Evolutionary conservation across 176 grass and related monocot species (phyloP).

Genomic region (Aegilops longissima): DNA sequence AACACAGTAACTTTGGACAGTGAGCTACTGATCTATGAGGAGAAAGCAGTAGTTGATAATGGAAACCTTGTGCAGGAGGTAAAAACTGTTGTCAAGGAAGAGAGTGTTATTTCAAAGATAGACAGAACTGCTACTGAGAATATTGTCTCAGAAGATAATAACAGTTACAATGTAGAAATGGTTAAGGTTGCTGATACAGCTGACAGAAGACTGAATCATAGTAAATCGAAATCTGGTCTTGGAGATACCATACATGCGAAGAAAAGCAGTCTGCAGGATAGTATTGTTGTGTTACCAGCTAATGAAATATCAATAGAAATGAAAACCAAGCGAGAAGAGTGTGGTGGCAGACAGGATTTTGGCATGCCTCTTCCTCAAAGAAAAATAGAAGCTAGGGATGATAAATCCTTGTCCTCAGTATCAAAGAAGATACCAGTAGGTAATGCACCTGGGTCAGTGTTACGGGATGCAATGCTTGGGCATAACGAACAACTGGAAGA

Average conservation of each 20-base stretch:
- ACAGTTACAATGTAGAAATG: conserved; percentile 22
- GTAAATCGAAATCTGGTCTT: conserved; percentile 24
- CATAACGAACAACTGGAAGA: conserved; percentile 36
- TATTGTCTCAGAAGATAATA: conserved; percentile 27
- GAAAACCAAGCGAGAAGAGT: conserved; percentile 54
- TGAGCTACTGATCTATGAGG: conserved; percentile 66
- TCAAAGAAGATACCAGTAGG: conserved; percentile 54
- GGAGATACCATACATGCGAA: conserved; percentile 35
- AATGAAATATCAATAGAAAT: conserved; percentile 45
- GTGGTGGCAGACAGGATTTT: conserved; percentile 28
- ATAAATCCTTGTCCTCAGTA: conserved; percentile 41
- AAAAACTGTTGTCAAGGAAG: conserved; percentile 66
- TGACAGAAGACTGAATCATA: conserved; percentile 31
- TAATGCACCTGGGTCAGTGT: conserved; percentile 39
- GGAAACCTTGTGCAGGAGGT: conserved; percentile 48
- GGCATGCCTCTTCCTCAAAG: conserved; percentile 49
- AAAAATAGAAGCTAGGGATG: conserved; percentile 42
- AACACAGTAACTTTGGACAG: conserved; percentile 54
- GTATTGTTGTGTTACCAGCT: conserved; percentile 46
- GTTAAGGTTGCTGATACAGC: conserved; percentile 30
- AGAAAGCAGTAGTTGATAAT: conserved; percentile 87
- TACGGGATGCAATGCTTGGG: conserved; percentile 39
- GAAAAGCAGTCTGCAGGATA: conserved; percentile 42
- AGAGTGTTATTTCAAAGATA: conserved; percentile 33
- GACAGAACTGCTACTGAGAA: conserved; percentile 19